phyloP scores from a whole-genome alignment of 2,329 filamentous ascomycete species.

The Diaporthe humulicola region DNA sequence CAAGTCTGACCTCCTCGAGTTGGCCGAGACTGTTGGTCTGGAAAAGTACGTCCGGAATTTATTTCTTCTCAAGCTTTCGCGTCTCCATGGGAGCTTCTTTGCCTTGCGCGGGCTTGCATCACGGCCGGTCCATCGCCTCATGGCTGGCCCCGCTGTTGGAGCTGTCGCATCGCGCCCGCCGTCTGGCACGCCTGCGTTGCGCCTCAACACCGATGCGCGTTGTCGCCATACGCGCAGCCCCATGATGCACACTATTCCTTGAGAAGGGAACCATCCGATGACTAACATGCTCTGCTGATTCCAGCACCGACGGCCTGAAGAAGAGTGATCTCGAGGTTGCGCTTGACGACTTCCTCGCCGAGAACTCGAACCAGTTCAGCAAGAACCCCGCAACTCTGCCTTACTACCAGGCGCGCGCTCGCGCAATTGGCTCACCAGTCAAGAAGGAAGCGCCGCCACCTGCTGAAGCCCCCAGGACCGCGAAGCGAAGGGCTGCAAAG shows the following conservation, averaged over 20 bases:
- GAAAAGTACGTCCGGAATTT: conserved; percentile 72
- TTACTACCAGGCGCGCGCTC: conserved; percentile 80
- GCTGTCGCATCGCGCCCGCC: conserved; percentile 18
- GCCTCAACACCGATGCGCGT: not conserved
- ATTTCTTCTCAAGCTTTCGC: conserved; percentile 29
- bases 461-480: conserved; percentile 56
- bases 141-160: not conserved
- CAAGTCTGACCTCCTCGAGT: conserved; percentile 82
- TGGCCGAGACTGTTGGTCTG: conserved; percentile 79
- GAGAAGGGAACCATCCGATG: not conserved
- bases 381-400: conserved; percentile 75
- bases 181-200: not conserved
- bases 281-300: conserved; percentile 42
- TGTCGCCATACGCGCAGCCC: not conserved
- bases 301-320: conserved; percentile 77
- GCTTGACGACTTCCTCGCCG: conserved; percentile 79
- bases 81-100: not conserved
- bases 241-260: not conserved
- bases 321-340: conserved; percentile 84
- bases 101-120: not conserved
- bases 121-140: not conserved
- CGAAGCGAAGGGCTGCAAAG: conserved; percentile 61
- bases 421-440: conserved; percentile 70
- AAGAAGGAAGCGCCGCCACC: conserved; percentile 65
- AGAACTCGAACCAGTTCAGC: conserved; percentile 75